phyloP scores from a whole-genome alignment of 306 rosid species.

The Lupinus albus region DNA sequence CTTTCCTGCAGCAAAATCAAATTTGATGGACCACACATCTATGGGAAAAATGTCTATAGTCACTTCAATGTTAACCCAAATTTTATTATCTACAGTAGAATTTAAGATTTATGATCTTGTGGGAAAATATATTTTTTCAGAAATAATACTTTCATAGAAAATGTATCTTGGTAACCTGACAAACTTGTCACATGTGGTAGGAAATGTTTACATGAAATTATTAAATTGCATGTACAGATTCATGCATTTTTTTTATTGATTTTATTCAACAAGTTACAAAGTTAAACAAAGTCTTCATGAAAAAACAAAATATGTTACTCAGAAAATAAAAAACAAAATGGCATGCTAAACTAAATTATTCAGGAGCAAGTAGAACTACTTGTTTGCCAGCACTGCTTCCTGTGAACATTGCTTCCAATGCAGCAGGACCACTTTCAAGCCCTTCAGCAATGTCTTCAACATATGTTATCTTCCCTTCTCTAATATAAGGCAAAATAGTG shows the following conservation, averaged over 20 bases:
- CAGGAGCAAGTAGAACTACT: constrained; percentile 36
- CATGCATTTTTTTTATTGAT: too few relatives aligned
- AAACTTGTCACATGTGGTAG: too few relatives aligned
- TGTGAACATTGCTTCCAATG: constrained; percentile 42
- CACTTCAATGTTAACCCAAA: too few relatives aligned
- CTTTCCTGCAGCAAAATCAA: background rate
- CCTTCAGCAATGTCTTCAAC: constrained; percentile 47
- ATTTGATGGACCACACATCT: too few relatives aligned
- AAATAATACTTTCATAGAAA: constrained; percentile 45
- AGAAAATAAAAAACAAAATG: background rate
- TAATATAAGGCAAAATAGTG: constrained; percentile 53
- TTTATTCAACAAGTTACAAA: too few relatives aligned
- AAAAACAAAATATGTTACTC: too few relatives aligned
- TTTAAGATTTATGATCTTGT: constrained; percentile 74
- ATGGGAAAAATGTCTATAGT: too few relatives aligned
- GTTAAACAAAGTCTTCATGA: background rate
- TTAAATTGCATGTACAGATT: too few relatives aligned
- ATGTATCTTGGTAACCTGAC: too few relatives aligned
- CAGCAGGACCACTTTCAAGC: constrained; percentile 43
- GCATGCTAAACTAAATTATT: constrained; percentile 8
- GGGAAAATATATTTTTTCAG: constrained; percentile 79
- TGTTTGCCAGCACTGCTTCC: constrained; percentile 47
- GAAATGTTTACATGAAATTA: too few relatives aligned
- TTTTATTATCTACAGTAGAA: background rate
- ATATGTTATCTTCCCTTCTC: constrained; percentile 58